Evolutionary conservation across 176 grass and related monocot genomes (phyloP), one percentile per base, ranked within the genome.

Genomic region (Oryza nivara): DNA sequence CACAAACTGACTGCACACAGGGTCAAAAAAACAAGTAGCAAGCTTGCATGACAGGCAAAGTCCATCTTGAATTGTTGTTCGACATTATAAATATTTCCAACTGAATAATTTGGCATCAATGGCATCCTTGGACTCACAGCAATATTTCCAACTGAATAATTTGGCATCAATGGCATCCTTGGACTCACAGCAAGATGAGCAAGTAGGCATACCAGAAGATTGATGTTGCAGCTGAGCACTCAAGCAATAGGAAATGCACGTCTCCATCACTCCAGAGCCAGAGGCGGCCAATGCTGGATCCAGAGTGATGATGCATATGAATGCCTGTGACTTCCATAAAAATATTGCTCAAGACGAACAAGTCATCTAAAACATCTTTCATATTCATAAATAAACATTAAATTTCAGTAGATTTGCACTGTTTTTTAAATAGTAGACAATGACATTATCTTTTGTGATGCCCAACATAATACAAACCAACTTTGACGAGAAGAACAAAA

Each of bases 331-430:
- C 68, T 74, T 16, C 43, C 68, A 74, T 14, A 74, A 35, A 67
- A 83, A 88, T 43, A 82, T n/a, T 41, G 58, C 68, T 74, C 74
- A 86, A 90, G 80, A 12, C 68, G 78, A 86, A 79, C 38, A 74
- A 19, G 68, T 79, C 60, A 83, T 67, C 61, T 67, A 67, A 73
- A 54, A 36, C 30, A 68, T n/a, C 30, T 61, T 56, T 48, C 45
- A 43, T 61, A 36, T 72, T 73, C 70, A 74, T 52, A 74, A 46
- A 83, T 61, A 73, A 85, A 23, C 69, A 80, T 40, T 35, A 64
- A 56, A 65, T 17, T 41, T n/a, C 11, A 46, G 71, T 14, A 77
- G 12, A 14, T 58, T 64, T 82, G 4, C 9, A 34, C 34, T 11
- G 32, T 83, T 73, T 60, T 20, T 58, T 56, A 74, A 36, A 9